A percentile compares a stretch with the other conserved stretches of the same genome.
Conservation (phyloP, 2,329 filamentous ascomycete species). For the Zymoseptoria pseudotritici region DNA sequence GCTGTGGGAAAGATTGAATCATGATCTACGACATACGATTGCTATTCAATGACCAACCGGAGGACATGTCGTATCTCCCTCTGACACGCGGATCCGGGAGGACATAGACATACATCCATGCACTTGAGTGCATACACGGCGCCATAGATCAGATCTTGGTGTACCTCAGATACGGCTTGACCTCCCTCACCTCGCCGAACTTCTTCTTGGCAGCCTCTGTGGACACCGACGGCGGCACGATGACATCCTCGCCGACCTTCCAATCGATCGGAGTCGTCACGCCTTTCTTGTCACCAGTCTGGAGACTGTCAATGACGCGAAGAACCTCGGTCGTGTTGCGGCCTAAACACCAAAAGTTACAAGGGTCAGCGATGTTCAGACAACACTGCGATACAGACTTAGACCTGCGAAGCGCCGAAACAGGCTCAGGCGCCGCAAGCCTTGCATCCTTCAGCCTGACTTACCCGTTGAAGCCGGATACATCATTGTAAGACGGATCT, state of each 20-base stretch:
- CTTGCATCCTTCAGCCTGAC: too few relatives aligned
- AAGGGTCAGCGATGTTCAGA: too few relatives aligned
- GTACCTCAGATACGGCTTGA: slow-evolving; percentile 65
- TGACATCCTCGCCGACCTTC: slow-evolving; percentile 82
- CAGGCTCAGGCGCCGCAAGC: too few relatives aligned
- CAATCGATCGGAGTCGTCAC: slow-evolving; percentile 69
- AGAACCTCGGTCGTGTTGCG: slow-evolving; percentile 52
- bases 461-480: slow-evolving; percentile 81
- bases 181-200: slow-evolving; percentile 64
- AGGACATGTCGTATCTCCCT: background rate
- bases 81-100: background rate
- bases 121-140: background rate
- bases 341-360: too few relatives aligned
- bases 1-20: background rate
- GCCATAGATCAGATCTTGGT: slow-evolving; percentile 39
- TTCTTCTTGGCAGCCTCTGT: slow-evolving; percentile 81
- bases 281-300: slow-evolving; percentile 74
- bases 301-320: slow-evolving; percentile 51
- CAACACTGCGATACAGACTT: too few relatives aligned
- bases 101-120: background rate
- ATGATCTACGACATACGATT: slow-evolving; percentile 2
- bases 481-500: slow-evolving; percentile 47
- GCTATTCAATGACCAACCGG: background rate
- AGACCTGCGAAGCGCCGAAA: too few relatives aligned
- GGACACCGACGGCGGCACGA: slow-evolving; percentile 75